These are phyloP conservation scores for Sicyos edulis DNA, from an alignment of 306 rosid genomes.

Conservation along the genomic window DNA sequence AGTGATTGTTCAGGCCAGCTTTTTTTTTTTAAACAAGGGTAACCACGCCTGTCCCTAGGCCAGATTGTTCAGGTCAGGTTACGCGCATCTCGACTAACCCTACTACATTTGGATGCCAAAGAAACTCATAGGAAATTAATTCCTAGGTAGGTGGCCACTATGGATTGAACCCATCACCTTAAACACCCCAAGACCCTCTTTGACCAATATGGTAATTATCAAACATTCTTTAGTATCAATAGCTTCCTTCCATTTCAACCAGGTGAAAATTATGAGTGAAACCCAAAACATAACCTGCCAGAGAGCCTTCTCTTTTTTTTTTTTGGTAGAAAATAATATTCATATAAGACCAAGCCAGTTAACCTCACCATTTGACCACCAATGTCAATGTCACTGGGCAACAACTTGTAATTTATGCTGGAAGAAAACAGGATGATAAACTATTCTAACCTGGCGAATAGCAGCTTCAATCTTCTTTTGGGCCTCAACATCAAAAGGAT, in stretches of 20 bases:
- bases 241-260: background rate
- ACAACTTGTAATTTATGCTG: constrained; percentile 4
- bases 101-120: too few species aligned
- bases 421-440: background rate
- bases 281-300: background rate
- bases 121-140: too few species aligned
- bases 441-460: constrained; percentile 66
- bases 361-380: constrained; percentile 6
- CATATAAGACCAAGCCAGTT: background rate
- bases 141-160: too few species aligned
- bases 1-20: too few species aligned
- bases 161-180: too few species aligned
- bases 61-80: too few species aligned
- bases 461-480: constrained; percentile 98
- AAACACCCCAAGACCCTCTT: too few species aligned
- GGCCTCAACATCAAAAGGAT: constrained; percentile 96
- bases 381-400: background rate
- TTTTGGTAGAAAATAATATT: background rate
- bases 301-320: background rate
- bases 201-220: too few species aligned
- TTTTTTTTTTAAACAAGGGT: too few species aligned
- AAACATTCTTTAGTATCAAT: background rate
- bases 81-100: too few species aligned
- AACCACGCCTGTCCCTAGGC: too few species aligned
- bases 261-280: constrained; percentile 1